Evolutionary conservation across 441 rosid species (phyloP).

Genomic region (Euphorbia corollata): DNA sequence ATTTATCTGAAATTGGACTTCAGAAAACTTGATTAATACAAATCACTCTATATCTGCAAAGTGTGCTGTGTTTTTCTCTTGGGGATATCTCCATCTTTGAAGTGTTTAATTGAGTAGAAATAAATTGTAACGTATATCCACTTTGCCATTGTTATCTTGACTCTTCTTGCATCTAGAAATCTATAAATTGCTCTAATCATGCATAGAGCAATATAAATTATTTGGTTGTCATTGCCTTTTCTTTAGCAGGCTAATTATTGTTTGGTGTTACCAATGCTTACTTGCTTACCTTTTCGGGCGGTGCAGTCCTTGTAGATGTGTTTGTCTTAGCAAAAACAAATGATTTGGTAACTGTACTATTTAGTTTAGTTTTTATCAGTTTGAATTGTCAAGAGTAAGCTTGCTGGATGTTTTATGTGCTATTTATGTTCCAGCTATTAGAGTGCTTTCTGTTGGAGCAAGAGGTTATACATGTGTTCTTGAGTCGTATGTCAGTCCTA

Average conservation of each 20-base stretch:
- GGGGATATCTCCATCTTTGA: not conserved
- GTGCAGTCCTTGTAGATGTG: not conserved
- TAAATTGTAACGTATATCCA: not conserved
- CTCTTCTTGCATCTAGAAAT: not conserved
- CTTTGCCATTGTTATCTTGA: not conserved
- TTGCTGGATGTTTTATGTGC: not conserved
- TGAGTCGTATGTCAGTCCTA: not conserved
- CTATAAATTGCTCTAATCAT: not conserved
- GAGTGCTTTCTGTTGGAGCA: conserved; percentile 1
- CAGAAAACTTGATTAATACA: not conserved
- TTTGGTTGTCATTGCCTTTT: not conserved
- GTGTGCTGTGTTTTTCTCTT: not conserved
- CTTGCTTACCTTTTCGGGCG: not conserved
- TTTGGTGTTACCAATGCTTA: not conserved
- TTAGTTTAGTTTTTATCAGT: not conserved
- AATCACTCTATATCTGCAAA: not conserved
- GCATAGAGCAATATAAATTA: not conserved
- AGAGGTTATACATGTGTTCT: not conserved
- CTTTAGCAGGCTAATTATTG: not conserved
- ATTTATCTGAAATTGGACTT: not conserved
- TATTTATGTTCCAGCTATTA: not conserved
- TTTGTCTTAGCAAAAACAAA: not conserved
- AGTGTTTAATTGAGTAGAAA: not conserved
- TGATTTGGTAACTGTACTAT: not conserved
- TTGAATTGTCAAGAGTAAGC: conserved; percentile 1